Percentiles rank a stretch among this genome's conserved stretches.
These are phyloP conservation scores for Scheffersomyces segobiensis DNA, from an alignment of 1,139 yeast genomes.

Conservation along the genomic window DNA sequence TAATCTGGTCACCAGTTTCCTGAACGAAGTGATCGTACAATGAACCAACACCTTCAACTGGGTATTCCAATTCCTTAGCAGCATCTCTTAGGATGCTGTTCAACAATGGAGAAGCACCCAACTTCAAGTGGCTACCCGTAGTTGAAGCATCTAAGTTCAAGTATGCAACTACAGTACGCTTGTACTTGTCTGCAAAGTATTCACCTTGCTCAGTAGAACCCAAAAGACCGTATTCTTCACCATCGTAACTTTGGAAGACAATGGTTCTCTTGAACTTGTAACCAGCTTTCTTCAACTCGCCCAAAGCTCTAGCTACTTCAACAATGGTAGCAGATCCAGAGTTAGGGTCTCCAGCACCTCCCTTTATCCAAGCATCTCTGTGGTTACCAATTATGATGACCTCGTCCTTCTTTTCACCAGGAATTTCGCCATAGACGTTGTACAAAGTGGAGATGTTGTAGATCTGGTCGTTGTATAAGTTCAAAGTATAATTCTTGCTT, in stretches of 20 bases:
- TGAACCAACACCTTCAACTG: constrained; percentile 40
- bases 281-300: constrained; percentile 45
- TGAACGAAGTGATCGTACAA: constrained; percentile 61
- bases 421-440: constrained; percentile 49
- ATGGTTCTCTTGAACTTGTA: constrained; percentile 43
- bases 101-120: constrained; percentile 43
- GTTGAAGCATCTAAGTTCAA: constrained; percentile 45
- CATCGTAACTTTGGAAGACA: constrained; percentile 44
- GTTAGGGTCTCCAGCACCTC: constrained; percentile 53
- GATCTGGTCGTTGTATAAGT: constrained; percentile 43
- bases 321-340: constrained; percentile 45
- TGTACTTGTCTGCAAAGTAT: constrained; percentile 34
- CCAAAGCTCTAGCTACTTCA: constrained; percentile 48
- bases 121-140: constrained; percentile 31
- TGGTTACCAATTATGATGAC: constrained; percentile 49
- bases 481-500: constrained; percentile 43
- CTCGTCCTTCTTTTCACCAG: constrained; percentile 41
- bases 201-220: constrained; percentile 53
- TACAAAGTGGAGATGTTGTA: constrained; percentile 44
- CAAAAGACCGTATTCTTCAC: constrained; percentile 49
- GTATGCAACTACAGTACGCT: constrained; percentile 44
- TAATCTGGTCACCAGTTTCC: constrained; percentile 34
- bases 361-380: constrained; percentile 56
- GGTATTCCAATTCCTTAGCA: constrained; percentile 45
- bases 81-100: constrained; percentile 32